A percentile compares a stretch with the other conserved stretches of the same genome.
Conservation (phyloP, 805 yeast genomes). For the Peterozyma toletana region DNA sequence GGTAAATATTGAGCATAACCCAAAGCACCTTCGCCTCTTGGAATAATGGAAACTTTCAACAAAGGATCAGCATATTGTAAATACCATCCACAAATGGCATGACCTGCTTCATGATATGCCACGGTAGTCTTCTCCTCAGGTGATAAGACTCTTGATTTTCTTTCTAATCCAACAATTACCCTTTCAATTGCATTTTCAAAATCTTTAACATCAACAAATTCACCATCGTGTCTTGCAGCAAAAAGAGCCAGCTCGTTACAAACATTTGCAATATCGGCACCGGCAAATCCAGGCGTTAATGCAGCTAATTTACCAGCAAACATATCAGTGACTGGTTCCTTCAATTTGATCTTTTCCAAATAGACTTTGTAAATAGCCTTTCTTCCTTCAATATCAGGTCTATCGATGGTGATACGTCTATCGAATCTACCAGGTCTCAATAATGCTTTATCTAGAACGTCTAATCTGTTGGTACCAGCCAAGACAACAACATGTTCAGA, state of each 20-base stretch:
- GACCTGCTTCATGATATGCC: conserved; percentile 99
- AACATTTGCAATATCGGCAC: conserved; percentile 97
- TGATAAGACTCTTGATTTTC: conserved; percentile 75
- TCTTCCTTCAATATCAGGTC: conserved; percentile 93
- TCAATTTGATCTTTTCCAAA: conserved; percentile 60
- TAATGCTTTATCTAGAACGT: conserved; percentile 86
- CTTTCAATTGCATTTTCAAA: conserved; percentile 97
- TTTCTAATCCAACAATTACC: conserved; percentile 93
- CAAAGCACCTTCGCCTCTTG: conserved; percentile 93
- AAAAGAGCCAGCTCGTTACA: conserved; percentile 96
- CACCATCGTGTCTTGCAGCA: conserved; percentile 80
- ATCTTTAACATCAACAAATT: conserved; percentile 65
- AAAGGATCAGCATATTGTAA: conserved; percentile 88
- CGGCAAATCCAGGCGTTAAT: conserved; percentile 95
- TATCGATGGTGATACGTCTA: conserved; percentile 84
- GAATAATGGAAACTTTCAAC: conserved; percentile 91
- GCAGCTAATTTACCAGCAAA: conserved; percentile 89
- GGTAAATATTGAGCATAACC: conserved; percentile 98
- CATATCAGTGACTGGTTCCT: conserved; percentile 34
- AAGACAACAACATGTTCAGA: conserved; percentile 92
- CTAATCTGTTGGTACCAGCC: conserved; percentile 97
- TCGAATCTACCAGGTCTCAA: conserved; percentile 98
- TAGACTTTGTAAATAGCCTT: conserved; percentile 89
- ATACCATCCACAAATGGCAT: conserved; percentile 97
- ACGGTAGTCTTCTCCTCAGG: conserved; percentile 85